Conservation (phyloP, 441 rosid species). For the Croton laevigatus region DNA sequence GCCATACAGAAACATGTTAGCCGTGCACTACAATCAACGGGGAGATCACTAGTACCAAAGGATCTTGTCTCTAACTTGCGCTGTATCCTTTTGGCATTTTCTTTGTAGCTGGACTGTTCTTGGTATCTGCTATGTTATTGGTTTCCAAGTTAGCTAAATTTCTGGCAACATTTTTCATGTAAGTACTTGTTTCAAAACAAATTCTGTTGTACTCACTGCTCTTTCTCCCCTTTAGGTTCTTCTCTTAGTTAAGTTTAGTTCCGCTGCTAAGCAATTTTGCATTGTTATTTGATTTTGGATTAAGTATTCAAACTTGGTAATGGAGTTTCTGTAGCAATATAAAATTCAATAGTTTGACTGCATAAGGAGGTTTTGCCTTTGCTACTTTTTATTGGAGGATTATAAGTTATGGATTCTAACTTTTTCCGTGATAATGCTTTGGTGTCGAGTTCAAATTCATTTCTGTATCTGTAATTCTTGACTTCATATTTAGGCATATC, state of each 20-base stretch:
- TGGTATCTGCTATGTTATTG: neutral
- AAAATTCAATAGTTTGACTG: neutral
- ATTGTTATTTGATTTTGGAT: neutral
- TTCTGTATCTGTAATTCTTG: constrained; percentile 31
- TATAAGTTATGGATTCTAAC: neutral
- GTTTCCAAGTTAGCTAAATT: neutral
- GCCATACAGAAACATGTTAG: constrained; percentile 96
- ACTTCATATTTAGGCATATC: constrained; percentile 66
- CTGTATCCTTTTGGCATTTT: constrained; percentile 53
- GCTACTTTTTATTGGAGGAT: neutral
- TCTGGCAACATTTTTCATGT: neutral
- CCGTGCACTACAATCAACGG: constrained; percentile 68
- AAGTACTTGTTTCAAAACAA: neutral
- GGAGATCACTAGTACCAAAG: constrained; percentile 75
- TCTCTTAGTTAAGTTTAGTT: neutral
- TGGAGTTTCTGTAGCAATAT: neutral
- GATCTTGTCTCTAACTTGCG: constrained; percentile 88
- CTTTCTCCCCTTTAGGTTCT: neutral
- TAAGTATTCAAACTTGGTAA: neutral
- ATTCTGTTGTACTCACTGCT: neutral
- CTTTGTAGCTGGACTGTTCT: neutral
- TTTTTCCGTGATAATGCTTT: neutral
- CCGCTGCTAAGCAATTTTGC: neutral
- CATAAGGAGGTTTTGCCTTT: neutral
- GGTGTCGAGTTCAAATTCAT: neutral